Percentiles rank a stretch among this genome's conserved stretches.
Evolutionary conservation across 225 moss, liverwort and hornwort species (phyloP).

Genomic region (Polytrichum formosum): DNA sequence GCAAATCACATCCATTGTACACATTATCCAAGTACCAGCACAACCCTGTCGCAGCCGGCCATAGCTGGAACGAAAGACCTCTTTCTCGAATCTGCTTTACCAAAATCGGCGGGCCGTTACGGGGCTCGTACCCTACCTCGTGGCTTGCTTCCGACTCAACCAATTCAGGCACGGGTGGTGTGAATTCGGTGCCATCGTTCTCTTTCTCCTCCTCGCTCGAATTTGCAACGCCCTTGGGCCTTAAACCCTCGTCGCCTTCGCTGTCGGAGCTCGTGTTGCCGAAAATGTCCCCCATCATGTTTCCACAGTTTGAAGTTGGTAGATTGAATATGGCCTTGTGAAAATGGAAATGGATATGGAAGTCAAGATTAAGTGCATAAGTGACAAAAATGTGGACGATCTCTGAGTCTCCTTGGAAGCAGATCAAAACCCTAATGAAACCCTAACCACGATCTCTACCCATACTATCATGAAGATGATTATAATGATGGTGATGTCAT

Average conservation of each 20-base stretch:
- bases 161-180: background rate
- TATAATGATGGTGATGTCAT: too few relatives aligned
- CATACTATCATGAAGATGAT: too few relatives aligned
- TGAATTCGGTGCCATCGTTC: background rate
- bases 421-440: too few relatives aligned
- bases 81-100: conserved; percentile 63
- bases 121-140: conserved; percentile 36
- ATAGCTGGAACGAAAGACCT: conserved; percentile 88
- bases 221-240: background rate
- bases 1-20: conserved; percentile 22
- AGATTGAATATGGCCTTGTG: too few relatives aligned
- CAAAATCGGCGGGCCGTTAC: conserved; percentile 30
- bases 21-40: conserved; percentile 59
- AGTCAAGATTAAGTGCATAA: too few relatives aligned
- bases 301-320: background rate
- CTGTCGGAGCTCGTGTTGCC: conserved; percentile 57
- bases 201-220: background rate
- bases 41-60: conserved; percentile 76
- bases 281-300: conserved; percentile 54
- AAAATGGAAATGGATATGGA: too few relatives aligned
- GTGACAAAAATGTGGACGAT: too few relatives aligned
- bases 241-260: conserved; percentile 23
- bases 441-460: too few relatives aligned
- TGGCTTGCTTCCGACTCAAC: background rate
- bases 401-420: too few relatives aligned